These are phyloP conservation scores for Talaromyces nanjingensis DNA, from an alignment of 495 filamentous ascomycete species.

Conservation along the genomic window DNA sequence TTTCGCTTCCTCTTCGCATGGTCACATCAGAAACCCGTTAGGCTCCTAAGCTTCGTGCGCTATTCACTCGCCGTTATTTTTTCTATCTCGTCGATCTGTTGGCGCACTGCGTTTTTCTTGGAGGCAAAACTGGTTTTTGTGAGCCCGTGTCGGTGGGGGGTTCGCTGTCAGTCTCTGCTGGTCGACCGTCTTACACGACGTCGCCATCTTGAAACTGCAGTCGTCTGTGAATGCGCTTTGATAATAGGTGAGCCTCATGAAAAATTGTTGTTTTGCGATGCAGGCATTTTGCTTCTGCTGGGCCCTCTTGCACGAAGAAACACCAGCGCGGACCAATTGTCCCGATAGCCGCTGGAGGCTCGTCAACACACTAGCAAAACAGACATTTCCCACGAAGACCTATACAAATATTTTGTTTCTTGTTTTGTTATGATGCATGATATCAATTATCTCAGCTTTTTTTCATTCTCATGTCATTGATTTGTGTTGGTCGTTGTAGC, in stretches of 20 bases:
- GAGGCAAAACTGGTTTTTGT: conserved; percentile 1
- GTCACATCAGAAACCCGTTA: background rate
- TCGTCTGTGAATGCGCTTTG: background rate
- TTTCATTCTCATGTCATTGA: background rate
- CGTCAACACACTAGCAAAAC: background rate
- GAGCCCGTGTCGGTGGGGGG: conserved; percentile 3
- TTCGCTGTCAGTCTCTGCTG: background rate
- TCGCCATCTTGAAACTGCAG: background rate
- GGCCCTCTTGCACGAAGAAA: background rate
- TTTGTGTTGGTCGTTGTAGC: background rate
- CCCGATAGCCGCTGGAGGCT: background rate
- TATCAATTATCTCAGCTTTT: background rate
- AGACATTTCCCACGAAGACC: background rate
- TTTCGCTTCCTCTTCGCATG: conserved; percentile 2
- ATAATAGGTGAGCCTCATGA: background rate
- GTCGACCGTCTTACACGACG: background rate
- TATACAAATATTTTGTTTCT: background rate
- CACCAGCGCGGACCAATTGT: conserved; percentile 1
- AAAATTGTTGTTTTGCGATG: conserved; percentile 3
- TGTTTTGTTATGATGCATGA: background rate
- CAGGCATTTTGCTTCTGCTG: background rate
- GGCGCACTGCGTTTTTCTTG: background rate
- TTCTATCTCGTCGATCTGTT: background rate
- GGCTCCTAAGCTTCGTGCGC: background rate
- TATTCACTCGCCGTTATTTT: background rate